These are phyloP conservation scores for Fragaria ananassa DNA, from an alignment of 306 rosid species.

Conservation along the genomic window DNA sequence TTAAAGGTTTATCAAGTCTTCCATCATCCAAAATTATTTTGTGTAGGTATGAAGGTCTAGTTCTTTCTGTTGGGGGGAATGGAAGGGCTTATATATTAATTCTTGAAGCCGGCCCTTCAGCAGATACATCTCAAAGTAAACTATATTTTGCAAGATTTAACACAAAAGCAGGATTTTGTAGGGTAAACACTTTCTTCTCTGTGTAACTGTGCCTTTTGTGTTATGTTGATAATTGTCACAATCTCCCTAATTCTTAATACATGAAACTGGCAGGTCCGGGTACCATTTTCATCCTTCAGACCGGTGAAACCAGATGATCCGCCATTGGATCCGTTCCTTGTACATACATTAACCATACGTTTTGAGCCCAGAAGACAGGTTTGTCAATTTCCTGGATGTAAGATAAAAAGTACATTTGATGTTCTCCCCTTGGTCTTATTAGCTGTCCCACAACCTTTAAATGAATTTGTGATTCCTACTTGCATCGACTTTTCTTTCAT, in stretches of 20 bases:
- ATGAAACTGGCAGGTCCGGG: conserved; percentile 70
- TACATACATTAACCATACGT: conserved; percentile 90
- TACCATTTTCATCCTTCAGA: conserved; percentile 92
- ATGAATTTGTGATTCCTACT: background rate
- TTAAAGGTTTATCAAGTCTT: conserved; percentile 10
- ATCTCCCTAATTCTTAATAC: conserved; percentile 23
- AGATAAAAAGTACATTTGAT: background rate
- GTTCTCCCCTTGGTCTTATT: background rate
- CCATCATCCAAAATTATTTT: conserved; percentile 10
- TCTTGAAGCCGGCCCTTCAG: conserved; percentile 85
- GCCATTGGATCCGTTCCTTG: conserved; percentile 84
- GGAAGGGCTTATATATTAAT: conserved; percentile 85
- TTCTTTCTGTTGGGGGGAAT: conserved; percentile 96
- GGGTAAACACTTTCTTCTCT: conserved; percentile 47
- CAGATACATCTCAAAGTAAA: conserved; percentile 77
- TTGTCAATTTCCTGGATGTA: conserved; percentile 19
- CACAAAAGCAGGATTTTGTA: conserved; percentile 92
- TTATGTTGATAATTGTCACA: background rate
- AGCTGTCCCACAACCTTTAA: background rate
- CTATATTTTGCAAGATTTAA: conserved; percentile 78
- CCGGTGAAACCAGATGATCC: conserved; percentile 92
- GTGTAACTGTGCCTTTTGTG: background rate
- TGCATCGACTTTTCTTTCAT: background rate
- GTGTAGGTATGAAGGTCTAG: conserved; percentile 86
- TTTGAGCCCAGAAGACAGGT: conserved; percentile 99